A percentile compares a stretch with the other conserved stretches of the same genome.
Conservation (phyloP, 352 stramenopile species). For the Aphanomyces stellatus region DNA sequence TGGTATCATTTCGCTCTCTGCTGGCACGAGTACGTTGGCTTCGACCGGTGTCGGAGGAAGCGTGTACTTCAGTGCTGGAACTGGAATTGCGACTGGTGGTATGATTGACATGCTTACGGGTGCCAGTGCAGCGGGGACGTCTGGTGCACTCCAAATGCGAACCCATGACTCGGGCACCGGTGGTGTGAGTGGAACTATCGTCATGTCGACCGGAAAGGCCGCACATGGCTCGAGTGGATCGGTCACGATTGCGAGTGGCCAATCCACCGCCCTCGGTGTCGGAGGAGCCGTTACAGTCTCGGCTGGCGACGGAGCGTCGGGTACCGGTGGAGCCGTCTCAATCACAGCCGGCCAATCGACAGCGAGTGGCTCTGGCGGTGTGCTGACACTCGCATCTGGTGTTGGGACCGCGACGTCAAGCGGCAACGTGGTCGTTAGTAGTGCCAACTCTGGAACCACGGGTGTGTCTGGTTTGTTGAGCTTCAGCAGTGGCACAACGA, state of each 20-base stretch:
- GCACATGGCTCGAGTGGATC: background rate
- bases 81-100: background rate
- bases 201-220: background rate
- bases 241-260: slow-evolving; percentile 13
- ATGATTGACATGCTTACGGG: background rate
- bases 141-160: background rate
- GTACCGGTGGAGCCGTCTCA: background rate
- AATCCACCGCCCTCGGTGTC: background rate
- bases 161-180: background rate
- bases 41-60: background rate
- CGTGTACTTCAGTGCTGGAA: background rate
- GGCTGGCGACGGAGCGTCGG: background rate
- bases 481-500: background rate
- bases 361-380: background rate
- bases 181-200: background rate
- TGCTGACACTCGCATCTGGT: slow-evolving; percentile 2
- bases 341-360: background rate
- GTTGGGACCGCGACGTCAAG: background rate
- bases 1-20: slow-evolving; percentile 18
- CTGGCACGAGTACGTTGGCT: slow-evolving; percentile 15
- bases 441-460: background rate
- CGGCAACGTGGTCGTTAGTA: background rate
- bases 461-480: background rate
- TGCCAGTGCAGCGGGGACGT: background rate
- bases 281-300: slow-evolving; percentile 11